Evolutionary conservation across 305 asterid genomes (phyloP).

Genomic region (Ajuga reptans): DNA sequence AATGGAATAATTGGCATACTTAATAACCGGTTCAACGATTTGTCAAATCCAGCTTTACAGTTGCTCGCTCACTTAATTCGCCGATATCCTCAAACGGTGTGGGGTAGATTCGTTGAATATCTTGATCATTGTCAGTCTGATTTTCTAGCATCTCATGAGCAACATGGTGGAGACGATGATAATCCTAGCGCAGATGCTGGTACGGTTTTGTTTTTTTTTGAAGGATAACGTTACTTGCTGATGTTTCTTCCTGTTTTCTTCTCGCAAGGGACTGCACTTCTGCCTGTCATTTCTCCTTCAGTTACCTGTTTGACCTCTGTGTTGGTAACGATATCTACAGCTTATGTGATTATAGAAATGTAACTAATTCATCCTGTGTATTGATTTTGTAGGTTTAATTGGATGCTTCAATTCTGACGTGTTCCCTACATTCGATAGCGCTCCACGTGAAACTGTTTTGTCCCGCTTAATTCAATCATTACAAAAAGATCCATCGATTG

Average conservation of each 20-base stretch:
- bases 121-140: conserved; percentile 51
- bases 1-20: conserved; percentile 73
- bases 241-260: neutral
- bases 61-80: conserved; percentile 58
- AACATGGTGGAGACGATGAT: conserved; percentile 26
- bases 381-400: conserved; percentile 54
- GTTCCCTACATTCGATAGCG: conserved; percentile 41
- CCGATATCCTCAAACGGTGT: conserved; percentile 45
- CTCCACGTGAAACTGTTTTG: conserved; percentile 47
- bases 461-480: conserved; percentile 61
- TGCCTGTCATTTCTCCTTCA: conserved; percentile 4
- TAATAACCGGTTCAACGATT: conserved; percentile 58
- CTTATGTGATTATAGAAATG: conserved; percentile 13
- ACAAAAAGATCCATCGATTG: conserved; percentile 60
- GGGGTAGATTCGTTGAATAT: conserved; percentile 57
- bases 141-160: conserved; percentile 42
- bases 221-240: neutral
- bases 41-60: conserved; percentile 73
- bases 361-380: conserved; percentile 16
- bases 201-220: conserved; percentile 21
- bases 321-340: neutral
- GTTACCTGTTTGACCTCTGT: conserved; percentile 1
- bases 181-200: conserved; percentile 41
- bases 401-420: conserved; percentile 46
- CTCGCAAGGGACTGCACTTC: conserved; percentile 10